Percentiles rank a stretch among this genome's conserved stretches.
phyloP scores from a whole-genome alignment of 306 rosid genomes.

The Dryas drummondii region DNA sequence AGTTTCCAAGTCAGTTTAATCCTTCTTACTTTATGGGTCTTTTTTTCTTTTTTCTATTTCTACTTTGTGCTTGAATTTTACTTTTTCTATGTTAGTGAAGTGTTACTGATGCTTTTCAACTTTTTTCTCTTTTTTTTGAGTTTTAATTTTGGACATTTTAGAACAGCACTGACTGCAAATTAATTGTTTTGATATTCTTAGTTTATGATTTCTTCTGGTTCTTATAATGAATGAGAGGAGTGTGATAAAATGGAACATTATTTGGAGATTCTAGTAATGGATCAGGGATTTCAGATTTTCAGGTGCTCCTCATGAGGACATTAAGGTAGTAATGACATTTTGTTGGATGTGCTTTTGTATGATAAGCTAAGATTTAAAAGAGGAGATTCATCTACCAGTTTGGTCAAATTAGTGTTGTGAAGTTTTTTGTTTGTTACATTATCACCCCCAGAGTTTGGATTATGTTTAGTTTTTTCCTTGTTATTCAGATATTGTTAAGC shows the following conservation, averaged over 20 bases:
- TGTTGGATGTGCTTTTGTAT: background rate
- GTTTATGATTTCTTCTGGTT: background rate
- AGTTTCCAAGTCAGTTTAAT: slow-evolving; percentile 64
- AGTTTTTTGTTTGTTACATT: background rate
- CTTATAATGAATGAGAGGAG: background rate
- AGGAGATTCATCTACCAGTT: background rate
- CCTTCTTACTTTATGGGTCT: background rate
- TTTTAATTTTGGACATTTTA: background rate
- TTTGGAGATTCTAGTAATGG: background rate
- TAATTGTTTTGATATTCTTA: background rate
- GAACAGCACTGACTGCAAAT: background rate
- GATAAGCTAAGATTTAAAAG: background rate
- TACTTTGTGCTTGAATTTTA: slow-evolving; percentile 2
- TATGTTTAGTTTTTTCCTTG: background rate
- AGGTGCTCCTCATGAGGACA: background rate
- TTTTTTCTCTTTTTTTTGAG: background rate
- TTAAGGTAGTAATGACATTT: background rate
- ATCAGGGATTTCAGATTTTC: background rate
- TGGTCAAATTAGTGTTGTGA: background rate
- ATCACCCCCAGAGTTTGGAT: too few relatives aligned
- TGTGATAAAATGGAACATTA: background rate
- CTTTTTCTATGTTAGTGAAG: background rate
- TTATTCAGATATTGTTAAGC: background rate
- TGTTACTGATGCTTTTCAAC: background rate
- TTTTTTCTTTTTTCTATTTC: background rate